Base-by-base conservation (phyloP, 495 filamentous ascomycete genomes). In the Hypoxylon cercidicola region DNA sequence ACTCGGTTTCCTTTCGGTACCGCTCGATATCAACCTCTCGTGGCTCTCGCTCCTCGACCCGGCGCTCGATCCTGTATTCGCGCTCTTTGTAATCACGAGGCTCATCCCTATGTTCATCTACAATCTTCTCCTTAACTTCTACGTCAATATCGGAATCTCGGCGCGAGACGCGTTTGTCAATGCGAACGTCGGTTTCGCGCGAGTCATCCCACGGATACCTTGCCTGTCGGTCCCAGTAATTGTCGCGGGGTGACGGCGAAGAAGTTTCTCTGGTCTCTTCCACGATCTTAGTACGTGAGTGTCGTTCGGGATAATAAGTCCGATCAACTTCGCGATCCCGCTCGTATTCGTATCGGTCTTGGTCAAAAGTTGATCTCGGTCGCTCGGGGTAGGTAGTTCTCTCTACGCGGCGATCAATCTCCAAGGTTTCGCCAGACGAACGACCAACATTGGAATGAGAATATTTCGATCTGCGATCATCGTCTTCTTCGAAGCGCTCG, bases 1-100 rank as follows among this genome's bases (percentile, higher is more conserved):
- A 88, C 55, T 93, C 91, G 43, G 85, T 85, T 56, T 89, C 87
- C 68, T 85, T 85, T 72, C 85, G 82, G 72, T 88, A 89, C 63
- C 78, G 82, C 72, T 88, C 85, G 16, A 89, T 69, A 44, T 87
- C 85, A 46, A 56, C 82, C n/a, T 74, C 72, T 30, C 70, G 72
- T 19, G 72, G 71, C 8, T 84, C 77, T 60, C 75, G 78, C 35
- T 80, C 78, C 32, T 77, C 51, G 13, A 64, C 62, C 3, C 82
- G 78, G 45, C 78, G 78, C 68, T 84, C 82, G 21, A 86, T 69
- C 39, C 67, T 71, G 25, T 82, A 59, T 16, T 84, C 81, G 49
- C 75, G 74, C 40, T 80, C 78, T 57, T 72, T 75, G 34, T 72
- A 71, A 47, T 74, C 68, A 37, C 56, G 65, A 28, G 58, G 59